Evolutionary conservation across 768 basidiomycete species (phyloP).

Genomic region (Mycena latifolia): DNA sequence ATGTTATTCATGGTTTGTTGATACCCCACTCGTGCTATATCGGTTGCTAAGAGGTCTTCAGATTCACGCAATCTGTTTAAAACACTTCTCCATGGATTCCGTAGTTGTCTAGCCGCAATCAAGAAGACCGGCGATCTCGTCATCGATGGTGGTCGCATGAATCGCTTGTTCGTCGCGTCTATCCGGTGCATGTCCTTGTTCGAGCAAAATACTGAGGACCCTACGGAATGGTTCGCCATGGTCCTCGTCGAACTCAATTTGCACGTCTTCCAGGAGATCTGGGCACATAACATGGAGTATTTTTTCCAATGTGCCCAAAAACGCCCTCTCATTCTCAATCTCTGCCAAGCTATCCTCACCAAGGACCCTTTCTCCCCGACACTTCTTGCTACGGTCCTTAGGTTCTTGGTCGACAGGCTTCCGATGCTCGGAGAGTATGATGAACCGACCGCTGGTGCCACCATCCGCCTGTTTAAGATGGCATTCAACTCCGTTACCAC

Average conservation of each 20-base stretch:
- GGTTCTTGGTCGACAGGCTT: conserved; percentile 86
- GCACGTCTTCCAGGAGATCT: conserved; percentile 96
- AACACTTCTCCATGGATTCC: conserved; percentile 89
- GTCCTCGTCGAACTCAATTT: conserved; percentile 87
- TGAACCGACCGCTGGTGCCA: conserved; percentile 83
- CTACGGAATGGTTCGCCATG: conserved; percentile 86
- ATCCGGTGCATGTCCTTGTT: conserved; percentile 89
- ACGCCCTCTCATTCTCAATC: conserved; percentile 82
- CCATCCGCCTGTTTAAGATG: conserved; percentile 95
- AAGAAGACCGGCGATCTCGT: conserved; percentile 78
- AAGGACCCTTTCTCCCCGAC: conserved; percentile 84
- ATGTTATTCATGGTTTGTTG: conserved; percentile 79
- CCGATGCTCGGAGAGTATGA: conserved; percentile 88
- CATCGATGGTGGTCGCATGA: conserved; percentile 89
- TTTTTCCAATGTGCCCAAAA: conserved; percentile 87
- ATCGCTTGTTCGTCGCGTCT: conserved; percentile 88
- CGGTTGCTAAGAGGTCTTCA: conserved; percentile 47
- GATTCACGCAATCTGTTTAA: conserved; percentile 91
- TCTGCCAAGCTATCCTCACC: conserved; percentile 86
- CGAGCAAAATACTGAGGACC: conserved; percentile 77
- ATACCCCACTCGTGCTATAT: neutral
- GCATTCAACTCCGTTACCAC: conserved; percentile 89
- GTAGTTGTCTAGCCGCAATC: conserved; percentile 80
- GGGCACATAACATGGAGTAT: conserved; percentile 93
- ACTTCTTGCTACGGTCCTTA: conserved; percentile 89